Conservation (phyloP, 108 stramenopile species). For the Craspedostauros australis region DNA sequence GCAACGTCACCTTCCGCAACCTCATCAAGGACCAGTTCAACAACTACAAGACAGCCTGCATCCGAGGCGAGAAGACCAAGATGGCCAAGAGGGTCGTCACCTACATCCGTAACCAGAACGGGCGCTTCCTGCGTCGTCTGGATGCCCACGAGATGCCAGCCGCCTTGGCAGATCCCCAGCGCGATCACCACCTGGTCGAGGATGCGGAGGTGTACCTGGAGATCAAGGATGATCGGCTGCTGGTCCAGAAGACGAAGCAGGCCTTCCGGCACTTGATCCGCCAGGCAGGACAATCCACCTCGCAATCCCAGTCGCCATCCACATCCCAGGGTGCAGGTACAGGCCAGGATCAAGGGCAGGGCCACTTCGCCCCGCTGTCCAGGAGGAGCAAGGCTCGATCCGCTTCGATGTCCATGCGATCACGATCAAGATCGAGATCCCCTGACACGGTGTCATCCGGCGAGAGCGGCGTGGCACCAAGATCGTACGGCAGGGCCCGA, state of each 20-base stretch:
- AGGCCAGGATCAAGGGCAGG: too few relatives aligned
- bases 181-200: background rate
- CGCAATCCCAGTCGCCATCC: too few relatives aligned
- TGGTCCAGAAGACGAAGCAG: constrained; percentile 18
- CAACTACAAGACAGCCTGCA: constrained; percentile 2
- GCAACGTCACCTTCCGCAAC: constrained; percentile 20
- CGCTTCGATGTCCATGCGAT: too few relatives aligned
- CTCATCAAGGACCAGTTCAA: constrained; percentile 4
- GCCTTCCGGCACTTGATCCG: constrained; percentile 15
- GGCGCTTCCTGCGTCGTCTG: constrained; percentile 9
- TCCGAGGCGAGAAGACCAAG: constrained; percentile 13
- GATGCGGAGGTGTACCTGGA: constrained; percentile 7
- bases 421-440: too few relatives aligned
- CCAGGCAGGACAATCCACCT: too few relatives aligned
- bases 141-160: constrained; percentile 1
- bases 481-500: too few relatives aligned
- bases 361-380: too few relatives aligned
- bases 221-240: constrained; percentile 6
- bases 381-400: too few relatives aligned
- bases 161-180: too few relatives aligned
- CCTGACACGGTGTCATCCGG: too few relatives aligned
- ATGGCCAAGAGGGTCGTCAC: constrained; percentile 2
- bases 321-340: too few relatives aligned
- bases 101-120: constrained; percentile 10
- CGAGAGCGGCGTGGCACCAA: too few relatives aligned